Percentiles rank a stretch among this genome's conserved stretches.
Evolutionary conservation across 2,329 filamentous ascomycete genomes (phyloP).

Genomic region (Zalaria sp.): DNA sequence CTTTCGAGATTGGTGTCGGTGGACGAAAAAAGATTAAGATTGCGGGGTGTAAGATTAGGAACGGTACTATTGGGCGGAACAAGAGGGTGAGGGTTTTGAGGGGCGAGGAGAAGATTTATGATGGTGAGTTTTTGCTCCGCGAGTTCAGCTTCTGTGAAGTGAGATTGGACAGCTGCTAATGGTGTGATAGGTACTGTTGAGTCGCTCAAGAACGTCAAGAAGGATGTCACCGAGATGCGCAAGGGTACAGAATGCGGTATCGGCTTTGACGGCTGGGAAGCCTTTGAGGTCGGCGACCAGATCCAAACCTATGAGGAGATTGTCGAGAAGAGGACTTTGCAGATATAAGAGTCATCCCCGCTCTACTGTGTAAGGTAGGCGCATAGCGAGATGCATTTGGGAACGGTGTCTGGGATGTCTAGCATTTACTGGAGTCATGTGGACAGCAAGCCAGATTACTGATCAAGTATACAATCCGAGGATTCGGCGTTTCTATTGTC

Average conservation of each 20-base stretch:
- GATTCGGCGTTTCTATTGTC: no score
- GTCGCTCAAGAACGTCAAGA: slow-evolving; percentile 83
- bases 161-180: background rate
- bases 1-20: slow-evolving; percentile 74
- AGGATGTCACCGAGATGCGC: slow-evolving; percentile 75
- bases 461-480: no score
- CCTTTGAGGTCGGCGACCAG: slow-evolving; percentile 66
- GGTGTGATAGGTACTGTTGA: slow-evolving; percentile 52
- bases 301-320: slow-evolving; percentile 80
- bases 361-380: no score
- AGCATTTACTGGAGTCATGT: no score
- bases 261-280: slow-evolving; percentile 65
- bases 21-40: slow-evolving; percentile 57
- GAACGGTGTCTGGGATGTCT: no score
- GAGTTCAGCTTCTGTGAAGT: background rate
- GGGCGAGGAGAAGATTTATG: slow-evolving; percentile 53
- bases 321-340: slow-evolving; percentile 50
- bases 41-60: slow-evolving; percentile 77
- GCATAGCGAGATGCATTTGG: no score
- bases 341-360: slow-evolving; percentile 8
- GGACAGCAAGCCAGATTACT: no score
- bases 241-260: slow-evolving; percentile 94
- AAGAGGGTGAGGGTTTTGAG: slow-evolving; percentile 59
- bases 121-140: slow-evolving; percentile 48
- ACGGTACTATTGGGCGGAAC: slow-evolving; percentile 54